Evolutionary conservation across 805 yeast species (phyloP).

Genomic region (Kregervanrija delftensis): DNA sequence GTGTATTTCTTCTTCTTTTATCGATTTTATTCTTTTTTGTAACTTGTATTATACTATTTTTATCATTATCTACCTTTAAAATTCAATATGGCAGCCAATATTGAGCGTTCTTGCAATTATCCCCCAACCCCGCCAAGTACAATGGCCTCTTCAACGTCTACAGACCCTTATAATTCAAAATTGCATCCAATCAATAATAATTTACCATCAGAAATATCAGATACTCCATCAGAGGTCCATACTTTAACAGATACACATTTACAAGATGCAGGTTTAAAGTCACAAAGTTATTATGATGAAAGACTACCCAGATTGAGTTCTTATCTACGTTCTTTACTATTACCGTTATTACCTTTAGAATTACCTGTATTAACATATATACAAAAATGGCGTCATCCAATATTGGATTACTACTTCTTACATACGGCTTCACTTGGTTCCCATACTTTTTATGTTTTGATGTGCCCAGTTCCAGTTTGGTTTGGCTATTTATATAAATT

Average conservation of each 20-base stretch:
- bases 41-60: no score
- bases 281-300: slow-evolving; percentile 56
- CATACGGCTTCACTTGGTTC: slow-evolving; percentile 86
- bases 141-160: no score
- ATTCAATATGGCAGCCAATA: no score
- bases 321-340: slow-evolving; percentile 42
- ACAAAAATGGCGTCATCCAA: slow-evolving; percentile 47
- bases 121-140: not conserved
- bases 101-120: not conserved
- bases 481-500: slow-evolving; percentile 53
- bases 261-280: slow-evolving; percentile 69
- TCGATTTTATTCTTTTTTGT: no score
- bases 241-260: slow-evolving; percentile 18
- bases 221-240: not conserved
- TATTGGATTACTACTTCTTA: slow-evolving; percentile 70
- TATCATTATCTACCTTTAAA: no score
- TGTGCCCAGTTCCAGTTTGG: slow-evolving; percentile 85
- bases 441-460: slow-evolving; percentile 86
- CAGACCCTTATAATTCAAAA: no score
- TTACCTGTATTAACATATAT: slow-evolving; percentile 49
- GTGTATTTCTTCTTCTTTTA: no score
- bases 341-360: slow-evolving; percentile 58
- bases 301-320: slow-evolving; percentile 52
- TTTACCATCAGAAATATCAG: not conserved
- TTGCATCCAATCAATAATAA: no score